Evolutionary conservation across 2,329 filamentous ascomycete genomes (phyloP), one percentile per base, ranked within the genome.

Genomic region (Pseudogymnoascus sp.): DNA sequence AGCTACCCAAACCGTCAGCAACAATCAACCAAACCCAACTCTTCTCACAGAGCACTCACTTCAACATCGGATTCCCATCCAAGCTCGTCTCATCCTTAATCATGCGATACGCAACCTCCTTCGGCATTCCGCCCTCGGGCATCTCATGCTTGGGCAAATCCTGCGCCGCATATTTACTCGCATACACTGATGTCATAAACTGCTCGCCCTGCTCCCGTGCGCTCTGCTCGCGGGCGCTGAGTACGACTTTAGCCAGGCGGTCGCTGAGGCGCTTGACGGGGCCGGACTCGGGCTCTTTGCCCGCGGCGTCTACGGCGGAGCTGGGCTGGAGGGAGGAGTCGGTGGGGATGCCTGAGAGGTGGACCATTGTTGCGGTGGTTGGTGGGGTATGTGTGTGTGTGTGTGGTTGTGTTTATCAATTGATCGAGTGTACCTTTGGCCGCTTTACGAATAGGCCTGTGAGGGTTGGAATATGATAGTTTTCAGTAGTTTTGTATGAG

Each of bases 41-140:
- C 25, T 34, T 28, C 8, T 6, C 46, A 18, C 16, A n/a, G 36
- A 46, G 18, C 11, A 72, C 81, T 69, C 77, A 90, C 87, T 88
- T 91, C 67, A 96, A 83, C 82, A 92, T 93, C 7, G 92, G 91
- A 70, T 93, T 96, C 63, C 92, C 92, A 74, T 97, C 93, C 61
- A 97, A 80, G 67, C 90, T 95, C 67, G 97, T 81, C 73, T 96
- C 91, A 75, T 97, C 93, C 80, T 91, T 93, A 81, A 97, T 97
- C 90, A 97, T 89, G 59, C 92, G 88, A 76, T 97, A 96, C n/a
- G 93, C 93, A 61, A 96, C 84, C 69, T 96, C 90, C 69, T 85
- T 87, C 49, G 93, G 93, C 93, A 97, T 96, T 77, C 96, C 90
- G 18, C 78, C 72, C 70, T 96, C 91, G 1, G 93, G 92, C 85